A percentile compares a stretch with the other conserved stretches of the same genome.
Evolutionary conservation across 257 asterid species (phyloP).

Genomic region (Solanum etuberosum): DNA sequence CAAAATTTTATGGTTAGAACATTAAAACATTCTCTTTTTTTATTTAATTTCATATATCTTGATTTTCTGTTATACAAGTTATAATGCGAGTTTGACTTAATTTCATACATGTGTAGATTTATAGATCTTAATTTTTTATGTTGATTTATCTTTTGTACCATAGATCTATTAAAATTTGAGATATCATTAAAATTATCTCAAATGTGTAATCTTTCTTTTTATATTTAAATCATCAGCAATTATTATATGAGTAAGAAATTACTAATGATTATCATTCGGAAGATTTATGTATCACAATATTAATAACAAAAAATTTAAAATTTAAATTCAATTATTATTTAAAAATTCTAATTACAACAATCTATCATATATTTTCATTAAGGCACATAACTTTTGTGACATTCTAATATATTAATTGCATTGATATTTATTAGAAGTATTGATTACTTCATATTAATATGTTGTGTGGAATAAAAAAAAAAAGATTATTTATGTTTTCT

Average conservation of each 20-base stretch:
- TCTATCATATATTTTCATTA: too few relatives aligned
- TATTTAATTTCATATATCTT: too few relatives aligned
- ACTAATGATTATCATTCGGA: too few relatives aligned
- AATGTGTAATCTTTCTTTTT: not conserved
- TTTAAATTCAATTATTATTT: too few relatives aligned
- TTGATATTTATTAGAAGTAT: too few relatives aligned
- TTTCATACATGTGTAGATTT: not conserved
- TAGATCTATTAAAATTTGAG: not conserved
- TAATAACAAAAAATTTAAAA: too few relatives aligned
- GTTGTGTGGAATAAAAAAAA: not conserved
- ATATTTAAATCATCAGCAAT: not conserved
- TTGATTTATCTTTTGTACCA: too few relatives aligned
- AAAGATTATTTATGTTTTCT: not conserved
- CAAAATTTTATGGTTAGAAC: not conserved
- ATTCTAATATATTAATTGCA: too few relatives aligned
- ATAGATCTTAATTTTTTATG: too few relatives aligned
- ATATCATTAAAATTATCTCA: not conserved
- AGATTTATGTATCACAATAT: too few relatives aligned
- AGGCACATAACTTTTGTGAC: not conserved
- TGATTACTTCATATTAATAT: too few relatives aligned
- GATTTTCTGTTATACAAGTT: not conserved
- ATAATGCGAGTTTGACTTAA: not conserved
- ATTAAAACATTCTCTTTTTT: not conserved
- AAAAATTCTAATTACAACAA: not conserved
- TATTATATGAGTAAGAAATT: not conserved